Conservation (phyloP, 371 early-diverging fungal genomes). For the Mucor racemosus region DNA sequence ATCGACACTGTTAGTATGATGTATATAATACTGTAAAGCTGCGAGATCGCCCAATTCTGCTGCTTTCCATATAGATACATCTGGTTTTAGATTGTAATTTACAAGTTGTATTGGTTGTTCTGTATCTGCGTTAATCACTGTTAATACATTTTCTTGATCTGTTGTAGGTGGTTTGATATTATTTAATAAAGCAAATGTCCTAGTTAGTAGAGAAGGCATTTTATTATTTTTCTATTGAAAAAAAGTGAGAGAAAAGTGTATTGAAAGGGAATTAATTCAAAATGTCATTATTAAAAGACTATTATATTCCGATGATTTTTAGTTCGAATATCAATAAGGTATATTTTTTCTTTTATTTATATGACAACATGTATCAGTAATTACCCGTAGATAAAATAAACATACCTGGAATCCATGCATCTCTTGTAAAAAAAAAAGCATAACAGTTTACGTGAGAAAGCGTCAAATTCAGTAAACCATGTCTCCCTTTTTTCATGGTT, state of each 20-base stretch:
- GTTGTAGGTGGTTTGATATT: slow-evolving; percentile 28
- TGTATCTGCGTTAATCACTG: not conserved
- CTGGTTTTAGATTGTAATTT: slow-evolving; percentile 1
- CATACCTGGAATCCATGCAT: not conserved
- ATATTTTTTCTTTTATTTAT: not conserved
- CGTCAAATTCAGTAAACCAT: no score
- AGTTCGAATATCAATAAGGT: slow-evolving; percentile 11
- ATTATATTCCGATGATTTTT: slow-evolving; percentile 11
- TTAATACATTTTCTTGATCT: not conserved
- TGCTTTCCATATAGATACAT: slow-evolving; percentile 30
- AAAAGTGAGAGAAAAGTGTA: slow-evolving; percentile 3
- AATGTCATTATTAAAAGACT: not conserved
- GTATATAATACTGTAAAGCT: slow-evolving; percentile 30
- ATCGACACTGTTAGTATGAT: slow-evolving; percentile 5
- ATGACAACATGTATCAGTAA: slow-evolving; percentile 1
- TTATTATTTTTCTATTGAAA: not conserved
- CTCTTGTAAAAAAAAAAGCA: not conserved
- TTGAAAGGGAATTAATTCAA: slow-evolving; percentile 5
- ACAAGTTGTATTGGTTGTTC: not conserved
- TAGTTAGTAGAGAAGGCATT: slow-evolving; percentile 31
- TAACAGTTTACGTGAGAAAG: no score
- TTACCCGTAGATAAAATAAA: not conserved
- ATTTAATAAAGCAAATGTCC: slow-evolving; percentile 30
- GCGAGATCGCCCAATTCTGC: slow-evolving; percentile 37
- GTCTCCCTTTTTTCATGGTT: no score